phyloP scores from a whole-genome alignment of 305 asterid genomes.

The Caryopteris hybrid region DNA sequence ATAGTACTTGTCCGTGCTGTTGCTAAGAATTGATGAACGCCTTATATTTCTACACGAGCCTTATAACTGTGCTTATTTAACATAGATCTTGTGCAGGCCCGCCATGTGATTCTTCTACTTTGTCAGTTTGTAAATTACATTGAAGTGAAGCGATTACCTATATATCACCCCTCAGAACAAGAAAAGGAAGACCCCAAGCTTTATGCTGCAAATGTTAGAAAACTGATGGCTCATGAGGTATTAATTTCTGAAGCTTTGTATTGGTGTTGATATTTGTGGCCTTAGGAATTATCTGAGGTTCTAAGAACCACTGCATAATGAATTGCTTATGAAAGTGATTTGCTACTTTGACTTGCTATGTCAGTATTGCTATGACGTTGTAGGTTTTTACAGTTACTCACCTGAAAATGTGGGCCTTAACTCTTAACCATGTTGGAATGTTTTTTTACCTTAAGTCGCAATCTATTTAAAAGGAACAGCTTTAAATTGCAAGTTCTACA shows the following conservation, averaged over 20 bases:
- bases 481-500: no score
- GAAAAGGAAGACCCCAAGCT: constrained; percentile 70
- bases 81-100: constrained; percentile 40
- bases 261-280: background rate
- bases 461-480: no score
- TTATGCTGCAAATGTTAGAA: constrained; percentile 65
- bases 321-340: background rate
- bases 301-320: no score
- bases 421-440: no score
- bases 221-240: constrained; percentile 78
- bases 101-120: constrained; percentile 71
- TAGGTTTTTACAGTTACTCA: no score
- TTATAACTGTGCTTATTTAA: background rate
- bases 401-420: no score
- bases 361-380: no score
- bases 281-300: background rate
- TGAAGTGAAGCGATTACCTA: constrained; percentile 54
- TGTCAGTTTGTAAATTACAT: constrained; percentile 68
- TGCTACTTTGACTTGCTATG: no score
- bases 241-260: constrained; percentile 12
- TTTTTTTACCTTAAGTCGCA: no score
- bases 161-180: constrained; percentile 65
- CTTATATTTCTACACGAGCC: background rate
- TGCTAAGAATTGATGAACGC: background rate
- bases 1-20: no score